Percentiles rank a stretch among this genome's conserved stretches.
These are phyloP conservation scores for Neoboletus subvelutipes DNA, from an alignment of 768 basidiomycete genomes.

Conservation along the genomic window DNA sequence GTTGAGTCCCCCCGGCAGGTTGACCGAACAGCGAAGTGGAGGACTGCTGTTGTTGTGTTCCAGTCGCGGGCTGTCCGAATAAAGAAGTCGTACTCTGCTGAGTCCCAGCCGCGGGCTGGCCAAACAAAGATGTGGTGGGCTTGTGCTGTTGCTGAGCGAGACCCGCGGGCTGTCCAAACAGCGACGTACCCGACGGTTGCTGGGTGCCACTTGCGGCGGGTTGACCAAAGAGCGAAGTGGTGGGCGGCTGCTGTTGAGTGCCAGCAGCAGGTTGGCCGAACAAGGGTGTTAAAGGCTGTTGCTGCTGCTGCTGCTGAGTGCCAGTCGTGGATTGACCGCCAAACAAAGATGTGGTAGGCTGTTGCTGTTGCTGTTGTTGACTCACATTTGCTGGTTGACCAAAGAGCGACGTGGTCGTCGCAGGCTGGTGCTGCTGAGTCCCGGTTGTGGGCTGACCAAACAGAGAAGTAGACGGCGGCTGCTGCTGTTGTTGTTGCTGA, in stretches of 20 bases:
- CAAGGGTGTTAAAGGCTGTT: conserved; percentile 12
- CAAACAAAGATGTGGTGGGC: conserved; percentile 31
- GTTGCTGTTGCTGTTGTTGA: conserved; percentile 28
- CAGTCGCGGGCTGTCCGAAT: conserved; percentile 32
- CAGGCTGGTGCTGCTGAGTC: conserved; percentile 30
- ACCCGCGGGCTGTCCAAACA: conserved; percentile 41
- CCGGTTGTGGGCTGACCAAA: conserved; percentile 21
- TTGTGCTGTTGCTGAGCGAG: conserved; percentile 28
- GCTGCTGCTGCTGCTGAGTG: conserved; percentile 24
- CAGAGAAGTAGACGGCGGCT: conserved; percentile 26
- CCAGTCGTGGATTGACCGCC: conserved; percentile 12
- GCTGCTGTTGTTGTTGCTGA: conserved; percentile 37
- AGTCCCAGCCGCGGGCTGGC: conserved; percentile 18
- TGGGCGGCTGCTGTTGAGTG: conserved; percentile 36
- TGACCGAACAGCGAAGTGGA: conserved; percentile 39
- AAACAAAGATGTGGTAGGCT: conserved; percentile 27
- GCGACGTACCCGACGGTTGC: conserved; percentile 24
- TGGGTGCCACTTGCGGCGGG: conserved; percentile 30
- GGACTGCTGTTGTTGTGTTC: conserved; percentile 37
- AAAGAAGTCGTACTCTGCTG: conserved; percentile 17
- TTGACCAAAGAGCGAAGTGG: conserved; percentile 30
- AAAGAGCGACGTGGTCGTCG: conserved; percentile 32
- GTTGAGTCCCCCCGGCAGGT: conserved; percentile 19
- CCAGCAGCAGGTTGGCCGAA: conserved; percentile 31
- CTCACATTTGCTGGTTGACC: conserved; percentile 30